Base-by-base conservation (phyloP, 108 stramenopile genomes). In the Cyclotella sp. region DNA sequence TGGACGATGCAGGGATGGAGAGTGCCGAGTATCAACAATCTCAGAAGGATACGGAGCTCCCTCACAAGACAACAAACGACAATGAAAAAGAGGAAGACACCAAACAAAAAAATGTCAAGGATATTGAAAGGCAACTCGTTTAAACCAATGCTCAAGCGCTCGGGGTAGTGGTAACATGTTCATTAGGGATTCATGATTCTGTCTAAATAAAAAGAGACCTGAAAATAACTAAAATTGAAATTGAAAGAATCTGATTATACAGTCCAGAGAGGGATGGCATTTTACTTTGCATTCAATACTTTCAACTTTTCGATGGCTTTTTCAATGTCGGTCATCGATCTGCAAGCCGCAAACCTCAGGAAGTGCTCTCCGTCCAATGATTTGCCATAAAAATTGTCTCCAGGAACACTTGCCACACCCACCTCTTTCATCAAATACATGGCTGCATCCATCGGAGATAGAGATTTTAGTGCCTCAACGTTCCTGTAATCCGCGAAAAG, bases 331-430 rank as follows among this genome's bases (percentile, higher is more conserved):
- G 68, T 53, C 47, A 80, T 64, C 10, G 86, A 87, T 19, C 91
- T 81, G 79, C 89, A 89, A 22, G 87, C 88, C 24, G 91, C 91
- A 76, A 92, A 92, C 40, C 91, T 63, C 34, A 92, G 67, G 66
- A 87, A 86, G 22, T 74, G 26, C 21, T 66, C 22, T 0, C 77
- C 81, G 8, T 85, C 75, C 9, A 45, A 63, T 14, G 77, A 79
- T 46, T 80, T 84, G 3, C 88, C 84, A 72, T 87, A 89, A 68
- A 92, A 92, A 54, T 89, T 90, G 49, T 88, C 86, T 15, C 89
- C 91, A 45, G 91, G 91, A 41, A 92, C 91, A 73, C 86, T 83
- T 10, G 89, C 91, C 28, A 92, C 91, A 58, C 87, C 86, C 13
- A 88, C 72, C 0, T 85, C 51, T 54, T 78, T 29, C 49, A 89